Evolutionary conservation across 2,329 filamentous ascomycete species (phyloP), one percentile per base, ranked within the genome.

Genomic region (Thermomyces lanuginosus): DNA sequence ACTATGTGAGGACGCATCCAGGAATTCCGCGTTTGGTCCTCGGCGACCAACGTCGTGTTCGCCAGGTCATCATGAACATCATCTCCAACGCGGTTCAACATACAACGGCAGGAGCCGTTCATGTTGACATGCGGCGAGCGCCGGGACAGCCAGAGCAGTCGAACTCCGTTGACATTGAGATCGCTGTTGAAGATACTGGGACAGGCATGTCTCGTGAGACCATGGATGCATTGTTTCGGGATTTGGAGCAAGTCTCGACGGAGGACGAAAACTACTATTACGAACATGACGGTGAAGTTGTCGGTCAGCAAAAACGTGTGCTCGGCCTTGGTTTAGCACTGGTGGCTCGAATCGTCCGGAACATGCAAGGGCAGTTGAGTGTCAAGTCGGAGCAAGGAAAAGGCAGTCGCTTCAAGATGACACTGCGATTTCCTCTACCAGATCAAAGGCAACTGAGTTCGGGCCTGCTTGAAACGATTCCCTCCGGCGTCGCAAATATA

Each of bases 341-440:
- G 8, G 83, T 92, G n/a, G 78, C 80, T 9, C 70, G 83, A 19
- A 80, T 82, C 18, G 64, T 92, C 16, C 69, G 74, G n/a, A 92
- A 83, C 43, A 89, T 92, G 79, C 76, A 86, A 32, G 84, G 83
- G 0, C 83, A 92, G 42, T 52, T 92, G 16, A 71, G 81, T 2
- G 56, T 92, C 1, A 86, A 83, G 42, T 92, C 82, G 0, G 80
- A 89, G 41, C 67, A 77, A 44, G 77, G 77, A 2, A 78, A 76
- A 40, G 83, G 84, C 1, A 84, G 82, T 10, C 66, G 78, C 27
- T 92, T 92, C 36, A 72, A 82, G 11, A 69, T 92, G 13, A 70
- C 80, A 36, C 57, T 92, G 16, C 76, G 77, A 0, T 89, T 92
- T 36, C 62, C 72, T 5, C 45, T 84, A 1, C 72, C 70, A 0